Conservation (phyloP, 1,284 basidiomycete species). For the Sanguinoderma infundibulare region DNA sequence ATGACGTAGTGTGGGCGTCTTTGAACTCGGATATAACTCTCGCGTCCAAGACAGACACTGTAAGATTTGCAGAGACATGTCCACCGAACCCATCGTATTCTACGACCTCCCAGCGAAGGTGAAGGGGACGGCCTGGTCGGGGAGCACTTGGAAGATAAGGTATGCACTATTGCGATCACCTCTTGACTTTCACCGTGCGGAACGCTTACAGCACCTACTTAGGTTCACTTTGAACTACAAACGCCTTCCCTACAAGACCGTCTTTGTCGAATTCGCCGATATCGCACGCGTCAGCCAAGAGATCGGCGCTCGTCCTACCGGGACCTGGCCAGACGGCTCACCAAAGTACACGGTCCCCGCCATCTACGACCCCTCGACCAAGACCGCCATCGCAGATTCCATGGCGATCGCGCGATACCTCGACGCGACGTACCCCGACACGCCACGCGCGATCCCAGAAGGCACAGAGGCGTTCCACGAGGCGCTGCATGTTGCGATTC, state of each 20-base stretch:
- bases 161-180: conserved; percentile 9
- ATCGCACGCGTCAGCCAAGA: conserved; percentile 13
- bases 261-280: conserved; percentile 34
- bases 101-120: conserved; percentile 33
- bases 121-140: conserved; percentile 14
- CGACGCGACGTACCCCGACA: conserved; percentile 48
- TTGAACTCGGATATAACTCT: background rate
- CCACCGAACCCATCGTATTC: conserved; percentile 16
- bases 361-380: conserved; percentile 36
- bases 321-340: conserved; percentile 21
- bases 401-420: conserved; percentile 49
- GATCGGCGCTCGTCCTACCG: conserved; percentile 24
- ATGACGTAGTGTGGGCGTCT: background rate
- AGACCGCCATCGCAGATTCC: conserved; percentile 43
- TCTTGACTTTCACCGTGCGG: too few species aligned
- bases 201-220: conserved; percentile 4
- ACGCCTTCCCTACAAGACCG: conserved; percentile 30
- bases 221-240: conserved; percentile 31
- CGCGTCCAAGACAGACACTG: background rate
- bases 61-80: background rate
- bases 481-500: conserved; percentile 23
- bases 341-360: conserved; percentile 24
- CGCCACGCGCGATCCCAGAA: conserved; percentile 34
- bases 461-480: conserved; percentile 13
- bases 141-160: conserved; percentile 11